Conservation (phyloP, 108 stramenopile genomes). For the Nannochloropsis gaditana region DNA sequence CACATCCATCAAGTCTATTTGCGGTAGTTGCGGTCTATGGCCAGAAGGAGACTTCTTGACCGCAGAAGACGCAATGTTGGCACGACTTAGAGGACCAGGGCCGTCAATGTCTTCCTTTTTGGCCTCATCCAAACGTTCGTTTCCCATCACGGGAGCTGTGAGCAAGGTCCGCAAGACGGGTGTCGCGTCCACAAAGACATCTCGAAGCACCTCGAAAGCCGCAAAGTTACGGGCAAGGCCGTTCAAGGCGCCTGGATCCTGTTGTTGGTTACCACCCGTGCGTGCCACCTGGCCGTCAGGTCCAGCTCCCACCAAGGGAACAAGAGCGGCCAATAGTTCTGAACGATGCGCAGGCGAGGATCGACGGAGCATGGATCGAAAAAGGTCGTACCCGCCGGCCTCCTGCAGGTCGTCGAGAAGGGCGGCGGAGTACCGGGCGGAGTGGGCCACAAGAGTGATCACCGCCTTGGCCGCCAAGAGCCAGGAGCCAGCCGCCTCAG, state of each 20-base stretch:
- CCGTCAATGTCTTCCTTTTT: conserved; percentile 27
- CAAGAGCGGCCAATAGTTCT: conserved; percentile 68
- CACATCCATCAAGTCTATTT: conserved; percentile 27
- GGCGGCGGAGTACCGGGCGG: conserved; percentile 65
- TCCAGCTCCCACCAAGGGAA: conserved; percentile 62
- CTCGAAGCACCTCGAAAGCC: conserved; percentile 70
- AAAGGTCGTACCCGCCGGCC: conserved; percentile 75
- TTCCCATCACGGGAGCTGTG: conserved; percentile 41
- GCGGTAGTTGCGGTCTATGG: not conserved
- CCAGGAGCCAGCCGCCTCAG: conserved; percentile 77
- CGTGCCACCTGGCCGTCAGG: conserved; percentile 40
- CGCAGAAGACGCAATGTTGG: not conserved
- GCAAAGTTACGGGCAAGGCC: conserved; percentile 57
- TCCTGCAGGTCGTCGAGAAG: conserved; percentile 76
- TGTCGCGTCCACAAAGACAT: conserved; percentile 63
- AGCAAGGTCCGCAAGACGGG: conserved; percentile 61
- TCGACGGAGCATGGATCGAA: conserved; percentile 65
- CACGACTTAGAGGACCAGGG: not conserved
- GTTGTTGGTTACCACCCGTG: conserved; percentile 9
- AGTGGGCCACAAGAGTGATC: conserved; percentile 64
- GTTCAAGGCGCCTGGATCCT: conserved; percentile 15
- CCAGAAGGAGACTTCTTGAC: not conserved
- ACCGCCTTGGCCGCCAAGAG: conserved; percentile 69
- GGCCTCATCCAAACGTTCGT: not conserved
- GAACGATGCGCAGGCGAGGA: conserved; percentile 63